These are phyloP conservation scores for Aspergillus vadensis DNA, from an alignment of 2,329 filamentous ascomycete species.

Conservation along the genomic window DNA sequence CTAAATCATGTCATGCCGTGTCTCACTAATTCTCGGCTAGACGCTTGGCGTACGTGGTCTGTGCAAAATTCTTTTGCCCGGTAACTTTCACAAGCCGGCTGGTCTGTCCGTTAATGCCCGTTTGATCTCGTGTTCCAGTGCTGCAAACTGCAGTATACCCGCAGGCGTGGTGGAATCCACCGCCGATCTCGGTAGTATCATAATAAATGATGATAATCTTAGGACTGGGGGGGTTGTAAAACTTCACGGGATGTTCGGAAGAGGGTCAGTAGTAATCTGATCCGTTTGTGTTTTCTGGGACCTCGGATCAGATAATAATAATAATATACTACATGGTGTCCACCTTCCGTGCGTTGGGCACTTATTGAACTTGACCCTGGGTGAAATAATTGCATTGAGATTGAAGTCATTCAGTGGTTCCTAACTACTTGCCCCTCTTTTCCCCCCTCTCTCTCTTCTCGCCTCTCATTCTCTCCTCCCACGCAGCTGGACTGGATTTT, in stretches of 20 bases:
- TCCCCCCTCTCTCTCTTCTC: no score
- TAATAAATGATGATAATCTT: neutral
- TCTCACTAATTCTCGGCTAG: neutral
- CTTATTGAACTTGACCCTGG: no score
- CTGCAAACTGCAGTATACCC: neutral
- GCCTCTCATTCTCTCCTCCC: neutral
- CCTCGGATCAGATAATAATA: no score
- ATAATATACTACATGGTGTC: no score
- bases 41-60: neutral
- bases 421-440: neutral
- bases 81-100: no score
- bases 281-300: no score
- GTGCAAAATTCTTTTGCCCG: neutral
- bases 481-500: neutral
- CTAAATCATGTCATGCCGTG: neutral
- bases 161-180: neutral
- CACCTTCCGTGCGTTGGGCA: no score
- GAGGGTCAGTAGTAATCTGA: neutral
- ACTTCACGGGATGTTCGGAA: neutral
- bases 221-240: neutral
- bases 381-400: neutral
- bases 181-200: neutral
- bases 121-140: neutral
- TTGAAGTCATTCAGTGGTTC: neutral
- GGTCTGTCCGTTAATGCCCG: neutral